Conservation (phyloP, 2,329 filamentous ascomycete genomes). For the Aureobasidium sp. region DNA sequence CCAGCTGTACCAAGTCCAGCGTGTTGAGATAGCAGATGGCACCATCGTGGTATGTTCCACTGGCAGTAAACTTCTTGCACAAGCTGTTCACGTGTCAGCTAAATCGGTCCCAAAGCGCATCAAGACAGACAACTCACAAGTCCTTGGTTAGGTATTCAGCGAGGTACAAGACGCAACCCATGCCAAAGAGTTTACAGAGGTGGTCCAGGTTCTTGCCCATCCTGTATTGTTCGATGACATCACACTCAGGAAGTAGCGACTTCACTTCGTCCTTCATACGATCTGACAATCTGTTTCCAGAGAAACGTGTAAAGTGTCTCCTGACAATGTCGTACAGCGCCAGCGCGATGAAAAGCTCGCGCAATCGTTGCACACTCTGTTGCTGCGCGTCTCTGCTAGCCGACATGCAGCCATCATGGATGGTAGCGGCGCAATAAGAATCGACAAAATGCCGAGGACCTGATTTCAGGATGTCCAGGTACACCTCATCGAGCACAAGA, state of each 20-base stretch:
- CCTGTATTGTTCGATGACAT: neutral
- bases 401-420: neutral
- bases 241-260: neutral
- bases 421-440: neutral
- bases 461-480: neutral
- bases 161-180: neutral
- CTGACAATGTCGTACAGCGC: neutral
- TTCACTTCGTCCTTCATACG: neutral
- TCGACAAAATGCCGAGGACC: neutral
- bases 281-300: neutral
- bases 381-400: neutral
- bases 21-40: neutral
- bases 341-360: neutral
- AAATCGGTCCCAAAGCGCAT: neutral
- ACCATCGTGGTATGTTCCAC: neutral
- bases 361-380: neutral
- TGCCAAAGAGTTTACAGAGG: neutral
- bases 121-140: neutral
- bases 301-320: neutral
- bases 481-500: neutral
- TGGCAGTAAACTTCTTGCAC: neutral
- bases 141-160: neutral
- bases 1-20: neutral
- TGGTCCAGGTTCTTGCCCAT: neutral
- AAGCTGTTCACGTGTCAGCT: neutral